Evolutionary conservation across 2,329 filamentous ascomycete species (phyloP).

Genomic region (Aspergillus candidus): DNA sequence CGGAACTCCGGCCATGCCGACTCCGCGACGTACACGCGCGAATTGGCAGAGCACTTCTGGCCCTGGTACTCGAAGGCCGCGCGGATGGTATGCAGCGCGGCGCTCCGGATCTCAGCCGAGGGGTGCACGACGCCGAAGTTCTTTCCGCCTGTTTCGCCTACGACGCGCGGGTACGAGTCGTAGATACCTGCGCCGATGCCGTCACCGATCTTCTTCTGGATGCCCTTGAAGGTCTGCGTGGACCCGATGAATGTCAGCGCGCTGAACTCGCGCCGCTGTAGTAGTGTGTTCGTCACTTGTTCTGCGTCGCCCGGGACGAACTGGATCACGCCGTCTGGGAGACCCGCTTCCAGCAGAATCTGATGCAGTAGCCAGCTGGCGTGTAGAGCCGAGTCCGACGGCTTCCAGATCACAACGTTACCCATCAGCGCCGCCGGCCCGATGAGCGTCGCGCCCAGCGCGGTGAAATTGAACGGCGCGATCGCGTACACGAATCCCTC

Average conservation of each 20-base stretch:
- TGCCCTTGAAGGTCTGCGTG: conserved; percentile 78
- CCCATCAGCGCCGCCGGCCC: conserved; percentile 79
- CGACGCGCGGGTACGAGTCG: conserved; percentile 75
- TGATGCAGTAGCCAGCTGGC: conserved; percentile 85
- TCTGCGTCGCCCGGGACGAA: conserved; percentile 84
- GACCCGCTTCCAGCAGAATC: conserved; percentile 81
- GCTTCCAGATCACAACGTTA: conserved; percentile 95
- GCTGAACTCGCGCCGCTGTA: conserved; percentile 72
- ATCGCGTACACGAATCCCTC: conserved; percentile 94
- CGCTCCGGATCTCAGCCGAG: conserved; percentile 70
- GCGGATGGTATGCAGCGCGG: conserved; percentile 72
- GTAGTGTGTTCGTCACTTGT: conserved; percentile 69
- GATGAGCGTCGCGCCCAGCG: conserved; percentile 83
- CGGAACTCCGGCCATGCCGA: conserved; percentile 68
- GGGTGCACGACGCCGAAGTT: conserved; percentile 82
- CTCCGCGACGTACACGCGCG: conserved; percentile 68
- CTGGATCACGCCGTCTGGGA: conserved; percentile 83
- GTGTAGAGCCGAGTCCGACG: conserved; percentile 74
- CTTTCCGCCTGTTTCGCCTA: conserved; percentile 87
- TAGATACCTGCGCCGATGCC: conserved; percentile 78
- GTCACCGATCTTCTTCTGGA: conserved; percentile 78
- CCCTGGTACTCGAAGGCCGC: conserved; percentile 87
- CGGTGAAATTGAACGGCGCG: conserved; percentile 94
- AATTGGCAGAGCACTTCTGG: conserved; percentile 84
- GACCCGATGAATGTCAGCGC: conserved; percentile 90